Base-by-base conservation (phyloP, 352 stramenopile genomes). In the Phytophthora cryptogea region DNA sequence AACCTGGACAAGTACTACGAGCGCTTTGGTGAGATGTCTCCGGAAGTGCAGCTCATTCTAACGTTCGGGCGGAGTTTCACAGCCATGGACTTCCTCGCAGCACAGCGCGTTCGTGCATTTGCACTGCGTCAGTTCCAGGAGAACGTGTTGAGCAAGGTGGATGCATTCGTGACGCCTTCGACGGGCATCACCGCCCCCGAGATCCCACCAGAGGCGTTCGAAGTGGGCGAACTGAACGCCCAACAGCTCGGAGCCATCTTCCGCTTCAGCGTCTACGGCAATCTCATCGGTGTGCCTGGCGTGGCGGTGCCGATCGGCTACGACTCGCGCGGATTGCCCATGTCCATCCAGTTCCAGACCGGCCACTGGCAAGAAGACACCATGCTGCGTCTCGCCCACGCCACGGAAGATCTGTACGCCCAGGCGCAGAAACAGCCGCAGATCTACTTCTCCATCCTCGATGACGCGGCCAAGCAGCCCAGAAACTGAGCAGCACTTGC, bases 121-220 rank as follows among this genome's bases (percentile, higher is more conserved):
- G 89, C 87, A 1, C 66, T 95, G 55, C 67, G 86, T 30, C 78
- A 94, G 50, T 80, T 94, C 17, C 68, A 82, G 27, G 73, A 85
- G 26, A 70, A 88, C 2, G 70, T 97, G 11, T 88, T 97, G 46
- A 75, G 78, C 54, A 83, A 93, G 47, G 75, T 97, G 47, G 88
- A 97, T 66, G 84, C 88, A n/a, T 94, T 97, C 43, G 68, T 97
- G 49, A 90, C 81, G 11, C 92, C 92, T 8, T 84, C 86, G n/a
- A 88, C 82, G 1, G 85, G 71, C 11, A 84, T 94, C 31, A 83
- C 76, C 6, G 89, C 87, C 5, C 92, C 90, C 1, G 65, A 86
- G 45, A 82, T 97, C 49, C 70, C 66, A 5, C 13, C 26, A 7
- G 78, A 84, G 40, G 76, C 76, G 7, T 68, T 80, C 27, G 45